A percentile compares a stretch with the other conserved stretches of the same genome.
These are phyloP conservation scores for Pythium diclinum DNA, from an alignment of 352 stramenopile species.

Conservation along the genomic window DNA sequence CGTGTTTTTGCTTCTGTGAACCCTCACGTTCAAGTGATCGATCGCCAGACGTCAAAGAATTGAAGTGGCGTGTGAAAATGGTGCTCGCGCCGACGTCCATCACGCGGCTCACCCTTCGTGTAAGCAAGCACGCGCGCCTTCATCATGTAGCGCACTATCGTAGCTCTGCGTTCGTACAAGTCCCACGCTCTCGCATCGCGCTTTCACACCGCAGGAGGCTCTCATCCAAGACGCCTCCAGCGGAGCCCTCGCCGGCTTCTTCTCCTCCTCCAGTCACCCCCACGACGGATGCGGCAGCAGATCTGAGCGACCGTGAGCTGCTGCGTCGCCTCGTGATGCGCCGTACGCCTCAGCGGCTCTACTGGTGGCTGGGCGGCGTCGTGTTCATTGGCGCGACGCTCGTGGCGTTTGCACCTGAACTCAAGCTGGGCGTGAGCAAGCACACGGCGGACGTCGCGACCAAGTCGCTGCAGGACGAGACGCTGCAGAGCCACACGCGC, in stretches of 20 bases:
- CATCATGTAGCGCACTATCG: background rate
- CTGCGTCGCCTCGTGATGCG: conserved; percentile 25
- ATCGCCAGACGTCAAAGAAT: background rate
- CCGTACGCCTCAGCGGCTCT: conserved; percentile 48
- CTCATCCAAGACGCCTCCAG: conserved; percentile 5
- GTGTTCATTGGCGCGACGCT: conserved; percentile 46
- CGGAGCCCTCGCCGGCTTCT: background rate
- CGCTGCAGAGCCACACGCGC: conserved; percentile 64
- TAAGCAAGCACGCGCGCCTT: background rate
- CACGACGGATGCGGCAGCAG: background rate
- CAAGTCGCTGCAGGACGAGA: conserved; percentile 82
- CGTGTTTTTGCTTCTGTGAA: background rate
- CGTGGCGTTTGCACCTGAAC: conserved; percentile 69
- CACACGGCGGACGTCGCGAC: conserved; percentile 81
- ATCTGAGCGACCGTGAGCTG: conserved; percentile 48
- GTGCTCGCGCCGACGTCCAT: background rate
- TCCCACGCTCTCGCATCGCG: background rate
- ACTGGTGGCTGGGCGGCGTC: conserved; percentile 47
- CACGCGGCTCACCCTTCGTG: background rate
- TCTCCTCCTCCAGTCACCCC: background rate
- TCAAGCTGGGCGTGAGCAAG: conserved; percentile 77
- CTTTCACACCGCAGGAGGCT: background rate
- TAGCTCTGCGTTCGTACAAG: background rate
- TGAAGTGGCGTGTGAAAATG: background rate
- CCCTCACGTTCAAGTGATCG: background rate